Evolutionary conservation across 2,329 filamentous ascomycete species (phyloP).

Genomic region (Verticillium nubilum): DNA sequence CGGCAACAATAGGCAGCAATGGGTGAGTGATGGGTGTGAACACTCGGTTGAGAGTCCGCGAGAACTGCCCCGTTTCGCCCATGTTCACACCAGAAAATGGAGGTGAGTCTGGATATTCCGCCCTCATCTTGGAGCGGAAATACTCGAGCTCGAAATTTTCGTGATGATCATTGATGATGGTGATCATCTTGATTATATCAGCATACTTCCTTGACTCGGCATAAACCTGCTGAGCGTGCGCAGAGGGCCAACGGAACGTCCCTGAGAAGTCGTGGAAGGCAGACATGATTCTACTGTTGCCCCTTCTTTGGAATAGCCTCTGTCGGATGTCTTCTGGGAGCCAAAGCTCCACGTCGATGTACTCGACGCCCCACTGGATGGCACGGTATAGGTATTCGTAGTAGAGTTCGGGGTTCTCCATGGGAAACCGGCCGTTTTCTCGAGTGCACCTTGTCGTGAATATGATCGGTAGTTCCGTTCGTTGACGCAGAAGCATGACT

Average conservation of each 20-base stretch:
- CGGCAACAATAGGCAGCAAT: conserved; percentile 75
- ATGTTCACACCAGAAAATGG: conserved; percentile 82
- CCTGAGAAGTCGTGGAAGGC: conserved; percentile 87
- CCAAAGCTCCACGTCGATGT: conserved; percentile 86
- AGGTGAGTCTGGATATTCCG: conserved; percentile 62
- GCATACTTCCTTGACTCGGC: conserved; percentile 66
- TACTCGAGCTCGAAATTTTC: conserved; percentile 90
- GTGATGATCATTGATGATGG: conserved; percentile 73
- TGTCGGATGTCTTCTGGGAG: conserved; percentile 70
- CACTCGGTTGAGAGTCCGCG: conserved; percentile 75
- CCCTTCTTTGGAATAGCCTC: conserved; percentile 62
- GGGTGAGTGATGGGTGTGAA: conserved; percentile 88
- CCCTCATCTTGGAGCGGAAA: conserved; percentile 72
- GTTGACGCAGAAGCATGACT: conserved; percentile 75
- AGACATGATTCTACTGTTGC: conserved; percentile 82
- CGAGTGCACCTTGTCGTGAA: conserved; percentile 78
- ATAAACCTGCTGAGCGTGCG: conserved; percentile 67
- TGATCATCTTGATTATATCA: conserved; percentile 89
- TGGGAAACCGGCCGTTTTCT: conserved; percentile 80
- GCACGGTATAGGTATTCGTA: conserved; percentile 77
- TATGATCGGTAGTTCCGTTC: conserved; percentile 84
- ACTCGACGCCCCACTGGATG: conserved; percentile 85
- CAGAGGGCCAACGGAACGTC: conserved; percentile 75
- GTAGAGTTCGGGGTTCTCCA: conserved; percentile 70
- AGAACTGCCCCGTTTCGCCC: conserved; percentile 81